Evolutionary conservation across 169 alveolate species (phyloP), one percentile per base, ranked within the genome.

Genomic region (Eimeria brunetti): DNA sequence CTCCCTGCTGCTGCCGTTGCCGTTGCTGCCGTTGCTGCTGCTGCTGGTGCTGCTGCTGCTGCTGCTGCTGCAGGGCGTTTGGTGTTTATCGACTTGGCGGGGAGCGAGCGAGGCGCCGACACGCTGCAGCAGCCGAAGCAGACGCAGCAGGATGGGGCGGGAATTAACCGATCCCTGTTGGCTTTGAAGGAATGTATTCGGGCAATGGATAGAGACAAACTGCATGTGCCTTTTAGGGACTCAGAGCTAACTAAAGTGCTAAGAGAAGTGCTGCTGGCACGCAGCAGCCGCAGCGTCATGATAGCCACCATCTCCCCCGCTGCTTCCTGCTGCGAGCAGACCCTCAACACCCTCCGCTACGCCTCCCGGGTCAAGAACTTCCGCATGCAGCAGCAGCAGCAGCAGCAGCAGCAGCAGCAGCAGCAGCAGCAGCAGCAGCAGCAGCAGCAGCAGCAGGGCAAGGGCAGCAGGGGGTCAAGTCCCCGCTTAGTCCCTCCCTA

Each of bases 111-210:
- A 91, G 99, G 99, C 1, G 99, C 99, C 2, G 99, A 99, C 96
- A 99, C 99, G 24, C 97, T 99, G 62, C 99, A 99, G 96, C 98
- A 98, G 81, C 98, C 98, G 94, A 98, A 99, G 95, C 99, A 99
- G 97, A 99, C 99, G 38, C 99, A 98, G 95, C 97, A 38, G 83
- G 99, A 99, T 91, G 99, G 99, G 9, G 99, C 99, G 18, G 99
- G 99, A 95, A 99, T 99, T 86, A 99, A 99, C 97, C 98, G 99
- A 95, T 99, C 99, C 12, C 96, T 99, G 69, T 96, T 99, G 64
- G 99, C 99, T 36, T 96, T 99, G 91, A 99, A 99, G 97, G 99
- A 99, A 96, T 99, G 99, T 96, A 99, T 99, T 64, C 97, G 99
- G 88, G 99, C 99, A 44, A 97, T 99, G 97, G 99, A 99, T 94